Evolutionary conservation across 2,329 filamentous ascomycete species (phyloP), one percentile per base, ranked within the genome.

Genomic region (Colletotrichum sp.): DNA sequence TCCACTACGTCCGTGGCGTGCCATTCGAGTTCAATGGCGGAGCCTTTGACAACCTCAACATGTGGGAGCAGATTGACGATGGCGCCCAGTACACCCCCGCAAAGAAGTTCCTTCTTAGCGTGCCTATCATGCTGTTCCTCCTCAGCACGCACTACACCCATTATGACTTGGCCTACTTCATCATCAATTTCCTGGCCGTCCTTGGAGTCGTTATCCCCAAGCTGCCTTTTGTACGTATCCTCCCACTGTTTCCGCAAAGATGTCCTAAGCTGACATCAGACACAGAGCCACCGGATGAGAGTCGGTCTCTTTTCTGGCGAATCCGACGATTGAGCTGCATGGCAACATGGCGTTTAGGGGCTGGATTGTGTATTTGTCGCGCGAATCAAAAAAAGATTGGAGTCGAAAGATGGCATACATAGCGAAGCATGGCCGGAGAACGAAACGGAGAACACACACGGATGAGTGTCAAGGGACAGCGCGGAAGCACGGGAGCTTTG

Each of bases 61-160:
- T 99, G 97, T 99, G 97, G 97, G 97, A 99, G 89, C 97, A 99
- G 88, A 99, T 99, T 85, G 97, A 99, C 89, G 98, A 99, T 82
- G 97, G 97, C 63, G 97, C 97, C 81, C 97, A 99, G 86, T 99
- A 99, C 88, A 99, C 97, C 1, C 97, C 97, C 6, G 95, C 97
- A 79, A 99, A 99, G 90, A 99, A 99, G 87, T 99, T 99, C 83
- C 90, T 99, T 76, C 93, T 99, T 81, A 95, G 94, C 82, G 96
- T 99, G 39, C 97, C 97, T 52, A 98, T 99, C 81, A 91, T 96
- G 78, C 91, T 99, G 78, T 99, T 99, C 85, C 91, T 99, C 72
- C 90, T 99, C 81, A 99, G 96, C 90, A 99, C 97, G 28, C 97
- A 99, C 87, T 99, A 99, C 87, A 99, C 97, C 63, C 96, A 99